Base-by-base conservation (phyloP, 75 land plant species). In the Pinus taeda region DNA sequence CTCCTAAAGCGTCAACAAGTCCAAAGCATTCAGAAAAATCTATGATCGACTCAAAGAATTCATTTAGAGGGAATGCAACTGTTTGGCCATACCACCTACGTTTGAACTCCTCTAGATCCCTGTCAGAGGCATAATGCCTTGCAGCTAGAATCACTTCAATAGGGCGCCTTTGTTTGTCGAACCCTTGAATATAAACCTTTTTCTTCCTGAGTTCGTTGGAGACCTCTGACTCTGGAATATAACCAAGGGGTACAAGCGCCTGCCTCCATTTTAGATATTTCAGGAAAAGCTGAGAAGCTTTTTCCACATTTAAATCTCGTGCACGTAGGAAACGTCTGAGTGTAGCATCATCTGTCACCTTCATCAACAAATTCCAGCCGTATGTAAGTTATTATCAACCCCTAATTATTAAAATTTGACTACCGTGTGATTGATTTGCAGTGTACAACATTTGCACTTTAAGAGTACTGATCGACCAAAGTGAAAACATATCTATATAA, bases 301-400 rank as follows among this genome's bases (percentile, higher is more conserved):
- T 93, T 49, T 89, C 87, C 15, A 91, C 77, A 67, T 93, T 89
- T 26, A 76, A 59, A 45, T 89, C 88, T 37, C 98, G 83, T 13
- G 98, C 98, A 24, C 92, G 84, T 7, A 95, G 77, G 60, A 95
- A 95, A 39, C 98, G 90, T 74, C 89, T 79, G 17, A 95, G 79
- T 75, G 78, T 93, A 53, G 83, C 67, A 82, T 93, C 88, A 79
- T 91, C 95, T 5, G 82, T 79, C 15, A 82, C 88, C 93, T 93
- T 81, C 71, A 59, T 4, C 20, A 29, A 49, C 55, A 49, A 49
- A 49, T 49, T 9, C 12, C 55, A 49, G 12, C 12, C 55, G 11
- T 49, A 3, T 9, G 55, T 49, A 49, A 49, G 55, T 49, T 49
- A 9, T 11, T 49, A 49, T 9, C 11, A 49, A 49, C 12, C 12